These are phyloP conservation scores for Blastobotrys proliferans DNA, from an alignment of 1,139 yeast genomes.

Conservation along the genomic window DNA sequence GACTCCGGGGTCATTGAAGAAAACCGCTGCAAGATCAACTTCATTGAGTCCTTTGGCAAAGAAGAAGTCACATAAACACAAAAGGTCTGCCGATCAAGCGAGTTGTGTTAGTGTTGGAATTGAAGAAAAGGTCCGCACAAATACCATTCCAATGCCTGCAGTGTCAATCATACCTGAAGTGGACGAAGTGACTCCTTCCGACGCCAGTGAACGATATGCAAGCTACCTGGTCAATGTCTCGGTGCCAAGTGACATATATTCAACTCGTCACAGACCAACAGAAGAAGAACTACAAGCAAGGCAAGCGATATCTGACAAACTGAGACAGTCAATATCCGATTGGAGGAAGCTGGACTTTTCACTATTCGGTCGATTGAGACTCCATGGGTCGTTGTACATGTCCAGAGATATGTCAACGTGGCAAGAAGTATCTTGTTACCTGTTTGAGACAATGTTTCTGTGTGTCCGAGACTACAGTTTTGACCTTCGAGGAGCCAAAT, in stretches of 20 bases:
- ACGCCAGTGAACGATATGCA: slow-evolving; percentile 13
- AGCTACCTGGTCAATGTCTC: slow-evolving; percentile 19
- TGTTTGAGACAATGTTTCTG: slow-evolving; percentile 23
- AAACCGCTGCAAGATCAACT: too few species aligned
- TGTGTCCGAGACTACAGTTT: slow-evolving; percentile 17
- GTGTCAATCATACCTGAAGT: slow-evolving; percentile 20
- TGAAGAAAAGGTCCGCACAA: too few species aligned
- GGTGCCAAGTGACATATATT: slow-evolving; percentile 16
- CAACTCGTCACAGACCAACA: slow-evolving; percentile 15
- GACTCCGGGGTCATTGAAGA: too few species aligned
- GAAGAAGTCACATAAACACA: too few species aligned
- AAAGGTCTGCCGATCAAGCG: too few species aligned
- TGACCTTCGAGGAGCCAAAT: slow-evolving; percentile 7
- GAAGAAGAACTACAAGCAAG: slow-evolving; percentile 14
- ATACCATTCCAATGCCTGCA: slow-evolving; percentile 14
- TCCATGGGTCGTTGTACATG: slow-evolving; percentile 21
- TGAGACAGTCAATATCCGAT: slow-evolving; percentile 18
- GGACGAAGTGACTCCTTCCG: slow-evolving; percentile 15
- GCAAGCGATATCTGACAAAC: slow-evolving; percentile 11
- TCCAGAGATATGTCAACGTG: slow-evolving; percentile 21
- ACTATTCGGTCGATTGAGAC: slow-evolving; percentile 22
- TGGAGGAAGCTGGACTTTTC: slow-evolving; percentile 19
- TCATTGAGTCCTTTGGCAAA: too few species aligned
- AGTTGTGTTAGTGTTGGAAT: too few species aligned
- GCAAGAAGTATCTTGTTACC: slow-evolving; percentile 24